A percentile compares a stretch with the other conserved stretches of the same genome.
phyloP scores from a whole-genome alignment of 2,329 filamentous ascomycete species.

The Catunica adiposa region DNA sequence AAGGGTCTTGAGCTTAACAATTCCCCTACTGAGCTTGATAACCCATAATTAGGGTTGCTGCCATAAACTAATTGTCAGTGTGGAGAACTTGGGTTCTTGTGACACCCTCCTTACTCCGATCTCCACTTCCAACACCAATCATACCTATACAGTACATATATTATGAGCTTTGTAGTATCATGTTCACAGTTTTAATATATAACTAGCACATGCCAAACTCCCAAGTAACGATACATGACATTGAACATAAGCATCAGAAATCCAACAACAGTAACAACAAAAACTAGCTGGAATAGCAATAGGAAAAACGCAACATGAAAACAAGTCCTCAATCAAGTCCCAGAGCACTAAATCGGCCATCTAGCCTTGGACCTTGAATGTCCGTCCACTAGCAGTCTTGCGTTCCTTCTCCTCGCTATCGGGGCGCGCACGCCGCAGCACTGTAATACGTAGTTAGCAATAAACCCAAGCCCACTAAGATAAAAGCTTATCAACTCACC shows the following conservation, averaged over 20 bases:
- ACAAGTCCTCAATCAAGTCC: conserved; percentile 10
- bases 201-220: not conserved
- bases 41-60: no score
- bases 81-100: no score
- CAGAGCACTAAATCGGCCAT: conserved; percentile 16
- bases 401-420: conserved; percentile 94
- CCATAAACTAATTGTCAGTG: no score
- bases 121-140: no score
- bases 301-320: not conserved
- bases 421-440: conserved; percentile 86
- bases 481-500: conserved; percentile 34
- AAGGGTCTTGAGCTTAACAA: no score
- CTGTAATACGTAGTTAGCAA: conserved; percentile 30
- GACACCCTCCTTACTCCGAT: no score
- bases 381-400: conserved; percentile 92
- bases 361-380: conserved; percentile 48
- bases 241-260: conserved; percentile 1
- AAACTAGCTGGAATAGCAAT: conserved; percentile 4
- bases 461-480: not conserved
- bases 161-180: not conserved
- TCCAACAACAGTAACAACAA: conserved; percentile 4
- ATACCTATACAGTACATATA: not conserved
- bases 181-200: not conserved
- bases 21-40: no score
- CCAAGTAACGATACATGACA: not conserved